Evolutionary conservation across 2,329 filamentous ascomycete genomes (phyloP), one percentile per base, ranked within the genome.

Genomic region (Penicillium concentricum): DNA sequence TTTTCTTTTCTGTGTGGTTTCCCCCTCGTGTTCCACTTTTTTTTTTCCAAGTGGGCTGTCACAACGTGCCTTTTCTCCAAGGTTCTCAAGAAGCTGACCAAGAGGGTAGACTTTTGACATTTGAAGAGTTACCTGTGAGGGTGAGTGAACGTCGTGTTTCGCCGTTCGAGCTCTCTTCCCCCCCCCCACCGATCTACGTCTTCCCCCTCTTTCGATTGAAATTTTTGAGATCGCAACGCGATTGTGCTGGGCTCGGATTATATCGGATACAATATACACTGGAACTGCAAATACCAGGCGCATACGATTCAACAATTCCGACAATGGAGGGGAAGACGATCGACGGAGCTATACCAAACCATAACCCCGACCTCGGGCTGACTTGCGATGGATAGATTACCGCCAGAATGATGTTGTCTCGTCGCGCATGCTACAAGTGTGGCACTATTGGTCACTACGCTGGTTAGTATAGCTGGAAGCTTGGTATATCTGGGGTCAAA

Each of bases 371-470:
- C 37, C 38, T 20, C 28, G 47, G 49, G 65, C 64, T 63, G 51
- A 63, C 52, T 55, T 20, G 46, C 54, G 45, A 42, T 61, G 61
- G 43, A 52, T 60, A 64, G 59, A 64, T 59, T 61, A 65, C 56
- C 58, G 58, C 51, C 72, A 81, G 72, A 67, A 92, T 92, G 89
- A 89, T 89, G 79, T 89, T 92, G 69, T 90, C 88, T 74, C 88
- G 89, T 78, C 88, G 89, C 78, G 89, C 89, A 69, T 92, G 89
- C 83, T 90, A 90, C 82, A 90, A 81, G 68, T 81, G 78, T 76
- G 89, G 89, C 80, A 91, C 92, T 71, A 88, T 92, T 76, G 89
- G 89, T 76, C 89, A 92, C 69, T 81, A 79, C 70, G 79, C 79
- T 61, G 77, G 78, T 79, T 71, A 73, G 76, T 74, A 58, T 15